Percentiles rank a stretch among this genome's conserved stretches.
phyloP scores from a whole-genome alignment of 352 stramenopile genomes.

The Phytophthora litchii region DNA sequence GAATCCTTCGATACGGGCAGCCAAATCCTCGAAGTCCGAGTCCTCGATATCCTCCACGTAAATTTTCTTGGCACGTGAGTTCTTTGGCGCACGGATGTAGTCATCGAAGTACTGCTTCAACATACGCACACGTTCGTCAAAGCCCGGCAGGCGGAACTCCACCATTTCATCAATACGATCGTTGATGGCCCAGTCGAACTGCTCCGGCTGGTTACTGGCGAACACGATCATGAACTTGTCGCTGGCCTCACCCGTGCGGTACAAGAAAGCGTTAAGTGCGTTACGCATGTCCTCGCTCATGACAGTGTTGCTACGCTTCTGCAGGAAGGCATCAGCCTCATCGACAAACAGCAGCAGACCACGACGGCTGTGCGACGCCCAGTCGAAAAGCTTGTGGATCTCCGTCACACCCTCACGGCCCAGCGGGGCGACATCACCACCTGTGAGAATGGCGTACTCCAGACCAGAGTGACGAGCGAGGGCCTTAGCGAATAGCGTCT shows the following conservation, averaged over 20 bases:
- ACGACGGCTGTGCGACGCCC: constrained; percentile 94
- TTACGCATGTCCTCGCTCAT: constrained; percentile 98
- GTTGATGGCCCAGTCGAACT: constrained; percentile 99
- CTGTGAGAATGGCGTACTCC: constrained; percentile 99
- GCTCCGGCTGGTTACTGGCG: constrained; percentile 98
- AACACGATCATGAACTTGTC: constrained; percentile 99
- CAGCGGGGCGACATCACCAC: constrained; percentile 98
- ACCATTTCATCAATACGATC: constrained; percentile 99
- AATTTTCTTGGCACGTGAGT: constrained; percentile 88
- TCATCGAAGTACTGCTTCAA: constrained; percentile 98
- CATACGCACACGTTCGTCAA: constrained; percentile 96
- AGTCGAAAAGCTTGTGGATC: constrained; percentile 99
- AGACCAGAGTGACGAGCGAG: constrained; percentile 96
- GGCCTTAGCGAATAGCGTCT: constrained; percentile 98
- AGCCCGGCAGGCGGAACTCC: constrained; percentile 94
- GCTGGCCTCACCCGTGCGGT: constrained; percentile 96
- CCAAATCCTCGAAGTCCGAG: constrained; percentile 92
- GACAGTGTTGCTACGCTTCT: constrained; percentile 94
- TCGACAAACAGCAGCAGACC: constrained; percentile 99
- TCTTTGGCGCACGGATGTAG: constrained; percentile 94
- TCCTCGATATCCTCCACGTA: constrained; percentile 93
- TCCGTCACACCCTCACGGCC: constrained; percentile 97
- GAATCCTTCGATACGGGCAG: constrained; percentile 96
- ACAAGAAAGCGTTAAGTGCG: constrained; percentile 99
- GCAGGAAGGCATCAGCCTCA: constrained; percentile 99